These are phyloP conservation scores for Ploettnerulaceae sp. DNA, from an alignment of 2,329 filamentous ascomycete genomes.

Conservation along the genomic window DNA sequence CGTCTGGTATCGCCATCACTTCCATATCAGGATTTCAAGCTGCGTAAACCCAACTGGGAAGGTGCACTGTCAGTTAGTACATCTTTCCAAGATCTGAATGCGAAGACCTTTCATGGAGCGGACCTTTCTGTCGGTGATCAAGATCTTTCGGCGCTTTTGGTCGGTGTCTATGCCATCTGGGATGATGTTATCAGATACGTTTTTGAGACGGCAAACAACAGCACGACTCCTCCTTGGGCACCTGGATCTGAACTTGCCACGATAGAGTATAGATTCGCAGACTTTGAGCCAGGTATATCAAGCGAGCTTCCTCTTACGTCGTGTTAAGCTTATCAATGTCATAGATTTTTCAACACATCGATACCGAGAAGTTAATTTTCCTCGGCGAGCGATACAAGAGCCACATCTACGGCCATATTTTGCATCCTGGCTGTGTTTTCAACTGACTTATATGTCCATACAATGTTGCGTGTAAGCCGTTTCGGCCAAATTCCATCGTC, in stretches of 20 bases:
- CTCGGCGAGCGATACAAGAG: slow-evolving; percentile 18
- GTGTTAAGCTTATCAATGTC: background rate
- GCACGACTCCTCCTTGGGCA: slow-evolving; percentile 18
- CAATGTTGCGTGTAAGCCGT: slow-evolving; percentile 19
- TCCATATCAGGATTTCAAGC: slow-evolving; percentile 14
- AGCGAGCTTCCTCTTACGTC: no score
- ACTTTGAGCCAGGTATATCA: slow-evolving; percentile 19
- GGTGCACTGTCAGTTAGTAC: slow-evolving; percentile 5
- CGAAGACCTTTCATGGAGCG: background rate
- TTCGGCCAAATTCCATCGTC: no score
- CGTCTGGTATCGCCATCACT: slow-evolving; percentile 16
- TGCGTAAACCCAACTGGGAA: slow-evolving; percentile 15
- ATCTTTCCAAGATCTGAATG: background rate
- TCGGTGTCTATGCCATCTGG: slow-evolving; percentile 18
- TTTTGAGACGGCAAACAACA: slow-evolving; percentile 15
- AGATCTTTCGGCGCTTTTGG: slow-evolving; percentile 15
- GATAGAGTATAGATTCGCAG: slow-evolving; percentile 20
- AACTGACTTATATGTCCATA: slow-evolving; percentile 23
- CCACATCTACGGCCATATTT: slow-evolving; percentile 18
- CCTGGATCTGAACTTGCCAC: slow-evolving; percentile 19
- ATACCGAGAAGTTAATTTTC: slow-evolving; percentile 19
- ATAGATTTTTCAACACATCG: slow-evolving; percentile 21
- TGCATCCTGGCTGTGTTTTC: slow-evolving; percentile 21
- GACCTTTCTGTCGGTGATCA: slow-evolving; percentile 6
- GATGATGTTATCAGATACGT: slow-evolving; percentile 20